Conservation (phyloP, 2,329 filamentous ascomycete genomes). For the Ambrosiella xylebori region DNA sequence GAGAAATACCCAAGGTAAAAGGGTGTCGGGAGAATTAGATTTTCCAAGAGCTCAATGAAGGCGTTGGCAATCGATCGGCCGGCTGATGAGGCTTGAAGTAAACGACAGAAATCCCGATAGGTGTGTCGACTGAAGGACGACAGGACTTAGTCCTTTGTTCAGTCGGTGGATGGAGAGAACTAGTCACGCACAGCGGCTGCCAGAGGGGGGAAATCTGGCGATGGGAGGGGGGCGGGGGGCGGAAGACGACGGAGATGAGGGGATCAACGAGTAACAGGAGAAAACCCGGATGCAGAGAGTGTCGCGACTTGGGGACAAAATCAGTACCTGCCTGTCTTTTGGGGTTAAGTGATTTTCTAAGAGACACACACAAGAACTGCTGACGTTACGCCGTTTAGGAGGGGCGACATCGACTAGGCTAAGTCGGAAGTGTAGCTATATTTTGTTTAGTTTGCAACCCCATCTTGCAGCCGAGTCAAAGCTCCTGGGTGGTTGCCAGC, state of each 20-base stretch:
- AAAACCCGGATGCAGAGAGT: no score
- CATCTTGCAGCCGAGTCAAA: no score
- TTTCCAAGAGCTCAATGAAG: constrained; percentile 5
- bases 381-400: no score
- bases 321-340: no score
- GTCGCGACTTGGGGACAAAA: no score
- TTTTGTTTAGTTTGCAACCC: no score
- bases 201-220: background rate
- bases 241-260: background rate
- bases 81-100: constrained; percentile 3
- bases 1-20: background rate
- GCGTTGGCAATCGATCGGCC: background rate
- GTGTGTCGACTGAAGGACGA: background rate
- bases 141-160: background rate
- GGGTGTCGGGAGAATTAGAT: background rate
- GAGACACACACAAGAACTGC: no score
- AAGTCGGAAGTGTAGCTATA: no score
- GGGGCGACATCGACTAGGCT: no score
- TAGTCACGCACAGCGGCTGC: background rate
- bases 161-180: background rate
- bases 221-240: background rate
- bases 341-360: no score
- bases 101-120: background rate
- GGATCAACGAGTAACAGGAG: no score
- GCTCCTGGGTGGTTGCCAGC: background rate